Evolutionary conservation across 345 rosid species (phyloP), one percentile per base, ranked within the genome.

Genomic region (Sapria himalayana): DNA sequence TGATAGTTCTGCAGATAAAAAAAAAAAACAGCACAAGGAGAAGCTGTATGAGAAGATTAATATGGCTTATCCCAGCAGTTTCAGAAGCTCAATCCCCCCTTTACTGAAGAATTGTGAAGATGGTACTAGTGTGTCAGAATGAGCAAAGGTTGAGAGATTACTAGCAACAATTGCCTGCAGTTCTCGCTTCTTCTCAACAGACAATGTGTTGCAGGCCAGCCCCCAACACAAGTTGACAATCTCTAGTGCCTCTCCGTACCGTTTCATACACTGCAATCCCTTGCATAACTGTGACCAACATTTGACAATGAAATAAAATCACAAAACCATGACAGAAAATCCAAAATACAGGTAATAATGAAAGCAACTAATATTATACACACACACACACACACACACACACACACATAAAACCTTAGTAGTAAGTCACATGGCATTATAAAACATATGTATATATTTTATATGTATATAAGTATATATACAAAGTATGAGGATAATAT

Each of bases 121-220:
- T n/a, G n/a, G n/a, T n/a, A n/a, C n/a, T n/a, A n/a, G n/a, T n/a
- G n/a, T n/a, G n/a, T n/a, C n/a, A n/a, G n/a, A n/a, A n/a, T n/a
- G n/a, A n/a, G n/a, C 14, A 18, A 33, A 45, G 19, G 51, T 27
- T 51, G 23, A 32, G 41, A 36, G 41, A 25, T 72, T 75, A 81
- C 97, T 73, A 52, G 94, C 84, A 62, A 75, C 92, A 54, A 78
- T 81, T 23, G 93, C 72, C 48, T 69, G 85, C 48, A 86, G 89
- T 58, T 76, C 85, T 29, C 72, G 72, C 62, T 73, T 63, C 59
- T 31, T 70, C 42, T 72, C 77, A 39, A 21, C 37, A 49, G 70
- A 59, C 16, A 63, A 46, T 45, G 25, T 52, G 45, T 49, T 48
- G 48, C 50, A 45, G 25, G 64, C 71, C 40, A 62, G 45, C 50